Evolutionary conservation across 2,329 filamentous ascomycete species (phyloP).

Genomic region (Arachnomyces sp.): DNA sequence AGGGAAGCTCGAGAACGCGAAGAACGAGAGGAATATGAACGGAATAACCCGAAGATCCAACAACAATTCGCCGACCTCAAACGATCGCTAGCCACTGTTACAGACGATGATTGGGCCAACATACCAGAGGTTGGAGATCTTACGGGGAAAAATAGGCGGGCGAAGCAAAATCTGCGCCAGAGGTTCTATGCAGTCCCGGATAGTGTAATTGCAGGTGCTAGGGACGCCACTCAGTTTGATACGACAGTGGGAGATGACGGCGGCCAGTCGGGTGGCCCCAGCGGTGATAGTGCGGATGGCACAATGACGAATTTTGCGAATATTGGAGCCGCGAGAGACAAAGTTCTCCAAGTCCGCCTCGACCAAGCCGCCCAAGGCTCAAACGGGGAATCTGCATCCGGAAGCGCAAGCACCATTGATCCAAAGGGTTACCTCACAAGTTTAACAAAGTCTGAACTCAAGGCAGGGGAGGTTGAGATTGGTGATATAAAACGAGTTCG

Average conservation of each 20-base stretch:
- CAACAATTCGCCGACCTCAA: conserved; percentile 97
- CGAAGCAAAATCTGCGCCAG: conserved; percentile 72
- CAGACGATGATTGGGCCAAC: conserved; percentile 93
- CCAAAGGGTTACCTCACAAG: conserved; percentile 94
- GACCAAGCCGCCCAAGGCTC: conserved; percentile 76
- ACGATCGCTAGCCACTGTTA: conserved; percentile 75
- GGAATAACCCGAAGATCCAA: conserved; percentile 95
- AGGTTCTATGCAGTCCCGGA: conserved; percentile 95
- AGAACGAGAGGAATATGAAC: conserved; percentile 91
- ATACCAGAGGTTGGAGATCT: conserved; percentile 93
- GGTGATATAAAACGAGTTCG: conserved; percentile 93
- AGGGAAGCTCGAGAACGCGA: conserved; percentile 91
- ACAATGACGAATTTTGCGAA: conserved; percentile 98
- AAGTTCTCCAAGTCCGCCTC: conserved; percentile 86
- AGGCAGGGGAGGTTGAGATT: conserved; percentile 72
- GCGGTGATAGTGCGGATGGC: conserved; percentile 56
- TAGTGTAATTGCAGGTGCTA: conserved; percentile 81
- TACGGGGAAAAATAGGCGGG: conserved; percentile 85
- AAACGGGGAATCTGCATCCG: conserved; percentile 60
- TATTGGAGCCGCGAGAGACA: conserved; percentile 92
- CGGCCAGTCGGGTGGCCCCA: conserved; percentile 39
- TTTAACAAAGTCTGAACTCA: conserved; percentile 71
- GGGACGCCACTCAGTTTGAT: conserved; percentile 72
- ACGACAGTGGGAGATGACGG: conserved; percentile 84
- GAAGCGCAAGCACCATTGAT: conserved; percentile 85